phyloP scores from a whole-genome alignment of 1,139 yeast genomes.

The Kazachstania sp. region DNA sequence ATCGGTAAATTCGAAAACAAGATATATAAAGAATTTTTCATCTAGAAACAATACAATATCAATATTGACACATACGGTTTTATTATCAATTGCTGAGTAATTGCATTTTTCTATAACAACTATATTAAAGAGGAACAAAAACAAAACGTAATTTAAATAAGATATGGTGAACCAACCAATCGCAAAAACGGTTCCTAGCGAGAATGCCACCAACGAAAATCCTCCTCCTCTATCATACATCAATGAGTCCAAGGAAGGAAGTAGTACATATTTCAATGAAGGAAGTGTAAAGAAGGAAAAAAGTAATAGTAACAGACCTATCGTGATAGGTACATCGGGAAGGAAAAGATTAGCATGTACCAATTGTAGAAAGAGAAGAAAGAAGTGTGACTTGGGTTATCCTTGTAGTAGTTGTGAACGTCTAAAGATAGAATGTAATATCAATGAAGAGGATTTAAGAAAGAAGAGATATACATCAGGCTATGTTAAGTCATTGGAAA shows the following conservation, averaged over 20 bases:
- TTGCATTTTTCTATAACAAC: no score
- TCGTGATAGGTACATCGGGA: constrained; percentile 1
- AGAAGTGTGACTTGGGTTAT: constrained; percentile 43
- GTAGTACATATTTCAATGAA: not conserved
- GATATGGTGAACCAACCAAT: no score
- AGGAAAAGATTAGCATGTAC: constrained; percentile 29
- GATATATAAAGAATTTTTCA: no score
- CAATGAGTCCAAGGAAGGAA: not conserved
- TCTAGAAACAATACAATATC: no score
- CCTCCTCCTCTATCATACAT: no score
- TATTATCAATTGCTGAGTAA: no score
- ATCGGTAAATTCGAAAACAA: no score
- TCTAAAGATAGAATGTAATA: constrained; percentile 41
- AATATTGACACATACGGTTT: no score
- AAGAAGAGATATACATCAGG: constrained; percentile 45
- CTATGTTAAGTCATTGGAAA: constrained; percentile 37
- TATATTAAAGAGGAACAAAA: no score
- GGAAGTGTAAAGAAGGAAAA: not conserved
- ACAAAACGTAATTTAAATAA: no score
- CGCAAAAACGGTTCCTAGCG: no score
- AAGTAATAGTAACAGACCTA: not conserved
- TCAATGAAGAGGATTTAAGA: constrained; percentile 44
- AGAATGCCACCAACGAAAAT: no score
- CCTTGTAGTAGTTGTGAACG: constrained; percentile 47
- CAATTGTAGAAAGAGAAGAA: constrained; percentile 31